Evolutionary conservation across 1,139 yeast species (phyloP), one percentile per base, ranked within the genome.

Genomic region (Magnusiomyces suaveolens): DNA sequence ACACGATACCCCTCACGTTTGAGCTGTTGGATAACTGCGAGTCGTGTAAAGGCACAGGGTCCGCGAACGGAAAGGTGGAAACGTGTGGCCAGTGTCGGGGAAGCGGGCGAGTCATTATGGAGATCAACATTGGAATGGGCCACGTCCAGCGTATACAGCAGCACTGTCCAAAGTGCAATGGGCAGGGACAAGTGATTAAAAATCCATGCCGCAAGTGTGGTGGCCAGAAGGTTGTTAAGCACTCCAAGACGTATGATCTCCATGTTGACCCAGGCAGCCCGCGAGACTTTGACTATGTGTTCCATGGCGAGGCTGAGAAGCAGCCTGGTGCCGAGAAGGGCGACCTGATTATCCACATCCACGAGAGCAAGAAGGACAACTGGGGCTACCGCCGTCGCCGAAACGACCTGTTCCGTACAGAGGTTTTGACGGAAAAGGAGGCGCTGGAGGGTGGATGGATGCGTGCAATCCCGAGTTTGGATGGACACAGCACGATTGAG

Each of bases 351-450:
- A 74, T 89, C 23, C 75, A 74, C 47, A 67, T 88, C 48, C 67
- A 68, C 49, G 79, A 76, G 56, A 68, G 75, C 20, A 57, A 60
- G 20, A 62, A 62, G 14, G 73, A 74, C 36, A 75, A 71, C 29
- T 71, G 88, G 79, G 98, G 98, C 2, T 92, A 84, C 72, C 78
- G 96, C 67, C 79, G 98, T 62, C 77, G 88, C 57, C 86, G 86
- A 29, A 68, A 76, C 60, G 75, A 86, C 64, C 72, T 92, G 60
- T 90, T 84, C 72, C 75, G 98, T 59, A 86, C 89, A 0, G 97
- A 92, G 67, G 83, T 80, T 1, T 67, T 92, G 50, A 79, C 85
- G 1, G 74, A 83, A 53, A 75, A 77, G 56, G 97, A 92, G 67
- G 87, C 97, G 0, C 54, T 80, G 6, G 52, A 66, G 3, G 98